Evolutionary conservation across 2,329 filamentous ascomycete species (phyloP).

Genomic region (Tolypocladium ovalisporum): DNA sequence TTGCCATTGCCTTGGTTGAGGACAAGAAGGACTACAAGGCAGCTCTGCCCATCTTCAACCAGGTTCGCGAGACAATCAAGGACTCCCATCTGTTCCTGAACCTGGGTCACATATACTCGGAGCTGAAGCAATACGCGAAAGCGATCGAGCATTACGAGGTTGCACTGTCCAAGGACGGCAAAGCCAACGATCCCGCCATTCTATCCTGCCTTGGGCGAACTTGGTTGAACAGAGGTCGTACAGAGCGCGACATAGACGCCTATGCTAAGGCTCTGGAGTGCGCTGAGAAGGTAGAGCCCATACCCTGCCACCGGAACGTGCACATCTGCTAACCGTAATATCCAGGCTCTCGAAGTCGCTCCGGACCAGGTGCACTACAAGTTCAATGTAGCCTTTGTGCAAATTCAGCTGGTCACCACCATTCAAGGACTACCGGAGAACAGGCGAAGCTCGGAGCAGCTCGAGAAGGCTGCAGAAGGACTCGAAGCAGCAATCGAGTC

Average conservation of each 20-base stretch:
- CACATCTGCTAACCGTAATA: neutral
- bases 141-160: conserved; percentile 92
- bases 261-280: conserved; percentile 48
- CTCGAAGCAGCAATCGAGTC: conserved; percentile 77
- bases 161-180: conserved; percentile 68
- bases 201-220: conserved; percentile 79
- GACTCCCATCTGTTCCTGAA: conserved; percentile 87
- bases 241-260: conserved; percentile 45
- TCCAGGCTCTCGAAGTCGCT: conserved; percentile 60
- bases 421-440: conserved; percentile 66
- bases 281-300: conserved; percentile 45
- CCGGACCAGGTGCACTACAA: conserved; percentile 84
- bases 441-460: conserved; percentile 67
- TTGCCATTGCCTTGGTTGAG: conserved; percentile 88
- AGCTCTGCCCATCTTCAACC: conserved; percentile 79
- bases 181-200: conserved; percentile 62
- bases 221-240: conserved; percentile 71
- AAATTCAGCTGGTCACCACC: conserved; percentile 82
- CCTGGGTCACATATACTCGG: conserved; percentile 83
- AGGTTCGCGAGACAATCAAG: conserved; percentile 80
- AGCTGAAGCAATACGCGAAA: conserved; percentile 80
- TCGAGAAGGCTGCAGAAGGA: conserved; percentile 68
- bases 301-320: neutral
- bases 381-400: conserved; percentile 97
- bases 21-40: conserved; percentile 82